phyloP scores from a whole-genome alignment of 352 stramenopile genomes.

The Globisporangium lucens region DNA sequence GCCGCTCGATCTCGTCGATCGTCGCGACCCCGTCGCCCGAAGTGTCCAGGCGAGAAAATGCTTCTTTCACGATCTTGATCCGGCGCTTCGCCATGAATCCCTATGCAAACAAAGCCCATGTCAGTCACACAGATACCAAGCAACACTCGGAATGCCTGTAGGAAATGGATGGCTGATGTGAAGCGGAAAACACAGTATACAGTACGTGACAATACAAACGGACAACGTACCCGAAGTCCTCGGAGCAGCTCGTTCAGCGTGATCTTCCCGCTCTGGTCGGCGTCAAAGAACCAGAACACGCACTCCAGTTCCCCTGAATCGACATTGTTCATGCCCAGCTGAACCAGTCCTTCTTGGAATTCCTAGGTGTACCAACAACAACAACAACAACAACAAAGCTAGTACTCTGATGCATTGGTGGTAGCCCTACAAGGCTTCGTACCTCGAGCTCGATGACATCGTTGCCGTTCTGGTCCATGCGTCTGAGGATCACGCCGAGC shows the following conservation, averaged over 20 bases:
- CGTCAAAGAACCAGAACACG: constrained; percentile 78
- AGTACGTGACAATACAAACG: background rate
- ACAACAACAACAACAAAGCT: constrained; percentile 3
- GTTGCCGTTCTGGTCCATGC: constrained; percentile 84
- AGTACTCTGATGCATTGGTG: background rate
- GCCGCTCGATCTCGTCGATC: constrained; percentile 64
- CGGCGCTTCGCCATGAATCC: constrained; percentile 75
- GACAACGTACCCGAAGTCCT: constrained; percentile 56
- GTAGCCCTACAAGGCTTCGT: background rate
- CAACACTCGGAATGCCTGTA: background rate
- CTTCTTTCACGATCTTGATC: constrained; percentile 80
- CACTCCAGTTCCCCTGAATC: constrained; percentile 43
- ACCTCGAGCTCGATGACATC: constrained; percentile 65
- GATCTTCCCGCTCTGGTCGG: constrained; percentile 78
- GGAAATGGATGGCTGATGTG: background rate
- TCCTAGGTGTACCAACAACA: constrained; percentile 26
- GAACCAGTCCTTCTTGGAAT: constrained; percentile 48
- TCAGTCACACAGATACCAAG: background rate
- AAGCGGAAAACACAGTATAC: background rate
- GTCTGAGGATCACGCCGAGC: constrained; percentile 55
- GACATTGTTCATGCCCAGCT: constrained; percentile 39
- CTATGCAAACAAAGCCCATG: constrained; percentile 17
- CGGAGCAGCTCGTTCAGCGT: constrained; percentile 89
- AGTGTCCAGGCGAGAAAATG: constrained; percentile 75
- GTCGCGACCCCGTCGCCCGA: constrained; percentile 58